phyloP scores from a whole-genome alignment of 2,329 filamentous ascomycete species.

The Pseudonectria foliicola region DNA sequence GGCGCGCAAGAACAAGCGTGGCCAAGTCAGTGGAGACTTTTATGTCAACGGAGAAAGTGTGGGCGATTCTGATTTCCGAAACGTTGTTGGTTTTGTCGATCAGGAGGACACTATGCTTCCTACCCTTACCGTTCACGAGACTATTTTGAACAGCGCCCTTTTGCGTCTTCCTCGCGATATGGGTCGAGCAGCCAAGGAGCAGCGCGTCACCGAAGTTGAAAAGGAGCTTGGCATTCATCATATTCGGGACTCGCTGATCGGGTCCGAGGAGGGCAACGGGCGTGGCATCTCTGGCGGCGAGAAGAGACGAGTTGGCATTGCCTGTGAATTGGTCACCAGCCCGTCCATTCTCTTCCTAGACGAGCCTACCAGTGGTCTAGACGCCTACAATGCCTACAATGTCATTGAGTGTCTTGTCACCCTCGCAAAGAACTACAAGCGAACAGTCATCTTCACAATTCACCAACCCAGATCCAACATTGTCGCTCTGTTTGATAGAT shows the following conservation, averaged over 20 bases:
- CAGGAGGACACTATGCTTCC: slow-evolving; percentile 97
- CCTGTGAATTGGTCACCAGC: slow-evolving; percentile 94
- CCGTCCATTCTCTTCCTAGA: slow-evolving; percentile 96
- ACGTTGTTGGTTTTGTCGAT: slow-evolving; percentile 92
- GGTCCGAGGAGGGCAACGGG: slow-evolving; percentile 88
- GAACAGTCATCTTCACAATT: slow-evolving; percentile 96
- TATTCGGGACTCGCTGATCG: slow-evolving; percentile 91
- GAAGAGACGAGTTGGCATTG: slow-evolving; percentile 92
- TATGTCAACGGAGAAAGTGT: slow-evolving; percentile 93
- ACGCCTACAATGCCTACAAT: slow-evolving; percentile 97
- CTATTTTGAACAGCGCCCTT: slow-evolving; percentile 87
- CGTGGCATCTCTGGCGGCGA: slow-evolving; percentile 96
- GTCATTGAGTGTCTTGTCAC: slow-evolving; percentile 94
- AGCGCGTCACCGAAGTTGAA: slow-evolving; percentile 86
- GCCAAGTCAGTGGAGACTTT: slow-evolving; percentile 69
- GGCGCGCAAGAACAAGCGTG: slow-evolving; percentile 93
- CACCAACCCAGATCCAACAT: slow-evolving; percentile 98
- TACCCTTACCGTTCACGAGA: slow-evolving; percentile 95
- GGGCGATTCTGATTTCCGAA: slow-evolving; percentile 75
- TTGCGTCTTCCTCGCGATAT: slow-evolving; percentile 89
- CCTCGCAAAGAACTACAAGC: slow-evolving; percentile 90
- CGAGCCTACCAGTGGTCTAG: slow-evolving; percentile 91
- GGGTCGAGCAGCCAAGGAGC: slow-evolving; percentile 80
- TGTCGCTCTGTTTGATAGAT: slow-evolving; percentile 88
- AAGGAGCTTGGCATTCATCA: slow-evolving; percentile 90